A percentile compares a stretch with the other conserved stretches of the same genome.
These are phyloP conservation scores for Naegleria gruberi DNA, from an alignment of 208 protist species.

Conservation along the genomic window DNA sequence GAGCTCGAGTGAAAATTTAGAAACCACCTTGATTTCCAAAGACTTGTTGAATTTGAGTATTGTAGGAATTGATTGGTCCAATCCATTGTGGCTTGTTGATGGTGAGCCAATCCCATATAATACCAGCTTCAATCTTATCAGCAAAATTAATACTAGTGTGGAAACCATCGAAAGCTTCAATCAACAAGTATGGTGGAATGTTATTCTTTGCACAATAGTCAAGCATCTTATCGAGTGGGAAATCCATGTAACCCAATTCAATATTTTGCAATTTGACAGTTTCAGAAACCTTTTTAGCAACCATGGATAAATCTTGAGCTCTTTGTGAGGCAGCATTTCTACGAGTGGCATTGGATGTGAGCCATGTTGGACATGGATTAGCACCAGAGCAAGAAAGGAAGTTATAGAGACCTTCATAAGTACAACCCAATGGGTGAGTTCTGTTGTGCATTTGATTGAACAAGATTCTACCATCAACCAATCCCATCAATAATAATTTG, in stretches of 20 bases:
- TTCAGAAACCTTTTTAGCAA: neutral
- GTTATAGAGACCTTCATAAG: neutral
- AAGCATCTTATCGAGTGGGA: neutral
- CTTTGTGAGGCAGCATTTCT: neutral
- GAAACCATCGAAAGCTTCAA: constrained; percentile 22
- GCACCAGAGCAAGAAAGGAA: constrained; percentile 3
- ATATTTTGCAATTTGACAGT: constrained; percentile 10
- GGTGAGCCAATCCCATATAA: neutral
- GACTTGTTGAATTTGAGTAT: neutral
- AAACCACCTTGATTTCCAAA: constrained; percentile 27
- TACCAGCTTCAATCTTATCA: neutral
- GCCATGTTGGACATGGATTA: constrained; percentile 24
- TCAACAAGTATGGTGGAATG: neutral
- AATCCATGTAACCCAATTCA: constrained; percentile 7
- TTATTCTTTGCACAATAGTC: neutral
- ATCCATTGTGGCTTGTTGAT: neutral
- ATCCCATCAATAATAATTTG: neutral
- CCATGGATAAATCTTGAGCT: neutral
- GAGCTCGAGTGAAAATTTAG: neutral
- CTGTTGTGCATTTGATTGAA: neutral
- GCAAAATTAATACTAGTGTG: neutral
- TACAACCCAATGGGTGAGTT: constrained; percentile 11
- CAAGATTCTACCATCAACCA: constrained; percentile 16
- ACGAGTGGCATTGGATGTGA: neutral
- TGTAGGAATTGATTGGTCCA: neutral